Evolutionary conservation across 352 stramenopile species (phyloP), one percentile per base, ranked within the genome.

Genomic region (Phytopythium vexans): DNA sequence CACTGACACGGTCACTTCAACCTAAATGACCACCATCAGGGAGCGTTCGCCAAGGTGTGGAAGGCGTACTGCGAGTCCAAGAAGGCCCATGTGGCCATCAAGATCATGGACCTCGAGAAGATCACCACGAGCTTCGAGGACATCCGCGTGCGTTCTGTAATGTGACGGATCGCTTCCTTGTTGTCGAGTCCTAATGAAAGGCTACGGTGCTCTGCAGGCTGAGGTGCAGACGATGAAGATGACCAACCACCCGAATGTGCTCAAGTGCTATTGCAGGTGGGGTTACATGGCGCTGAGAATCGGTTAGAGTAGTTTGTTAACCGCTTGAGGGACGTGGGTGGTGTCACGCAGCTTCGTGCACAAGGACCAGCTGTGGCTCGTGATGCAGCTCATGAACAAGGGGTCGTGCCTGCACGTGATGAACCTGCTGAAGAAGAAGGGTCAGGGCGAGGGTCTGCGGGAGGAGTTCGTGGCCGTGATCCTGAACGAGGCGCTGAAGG

Each of bases 31-130:
- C 21, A 27, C 21, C 21, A 27, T 27, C 33, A 98, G 75, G 97
- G 97, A 15, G 96, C 97, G 14, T 99, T 99, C 67, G 97, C 97
- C 27, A 98, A 98, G 54, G 97, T 99, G 21, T 99, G 94, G 88
- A 97, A 96, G 66, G 97, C 96, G 11, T 91, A 89, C 65, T 98
- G 90, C 54, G 68, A 65, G 54, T 66, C 87, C 34, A 97, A 96
- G 68, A 86, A 92, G 59, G 77, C 74, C 48, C 74, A 94, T 58
- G 86, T 97, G 57, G 96, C 97, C 38, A 98, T 99, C 59, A 99
- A 99, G 73, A 97, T 99, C 58, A 97, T 99, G 81, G 97, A 99
- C 74, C 79, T 99, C 34, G 97, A 99, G 72, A 98, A 99, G 72
- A 97, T 99, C 58, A 98, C 96, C 45, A 97, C 94, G 16, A 98